Base-by-base conservation (phyloP, 495 filamentous ascomycete genomes). In the Evansstolkia leycettana region DNA sequence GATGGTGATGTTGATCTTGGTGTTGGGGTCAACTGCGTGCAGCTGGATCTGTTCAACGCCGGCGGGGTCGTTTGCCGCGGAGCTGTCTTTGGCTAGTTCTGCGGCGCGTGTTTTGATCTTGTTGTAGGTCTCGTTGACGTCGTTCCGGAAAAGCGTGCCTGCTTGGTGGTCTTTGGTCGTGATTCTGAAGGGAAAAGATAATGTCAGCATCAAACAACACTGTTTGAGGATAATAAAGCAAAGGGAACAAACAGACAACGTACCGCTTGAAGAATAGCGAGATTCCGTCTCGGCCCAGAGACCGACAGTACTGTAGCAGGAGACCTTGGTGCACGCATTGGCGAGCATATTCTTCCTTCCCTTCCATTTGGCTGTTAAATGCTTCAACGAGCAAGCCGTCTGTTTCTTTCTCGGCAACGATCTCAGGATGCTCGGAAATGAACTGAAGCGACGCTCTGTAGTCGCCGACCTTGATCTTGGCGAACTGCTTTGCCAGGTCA, bases 21-120 rank as follows among this genome's bases (percentile, higher is more conserved):
- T 95, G 38, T 82, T 83, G 9, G 89, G 88, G 47, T 96, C 87
- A 15, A 96, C 86, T 11, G 90, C 88, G 52, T 98, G 90, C 15
- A 98, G 67, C 60, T 98, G 90, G 47, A 98, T 96, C 53, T 94
- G 89, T 64, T 96, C 89, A n/a, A 92, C 82, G 7, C 80, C 82
- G 8, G 67, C 72, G 10, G 76, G 75, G 23, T 67, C 75, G 34
- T 75, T 75, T 12, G 78, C 71, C 29, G 77, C 73, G 1, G 75
- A 73, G 54, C 76, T 64, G 40, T 80, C 68, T 28, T 73, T 68
- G 32, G 62, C 65, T 37, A 95, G 80, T 56, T 92, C 83, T n/a
- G 75, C 72, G 0, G 82, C 74, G 16, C 89, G 76, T 25, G 65
- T 73, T 43, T 75, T 78, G 60, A 98, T 94, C 16, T 76, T 75